A percentile compares a stretch with the other conserved stretches of the same genome.
Conservation (phyloP, 768 basidiomycete species). For the Cyclocybe aegerita region DNA sequence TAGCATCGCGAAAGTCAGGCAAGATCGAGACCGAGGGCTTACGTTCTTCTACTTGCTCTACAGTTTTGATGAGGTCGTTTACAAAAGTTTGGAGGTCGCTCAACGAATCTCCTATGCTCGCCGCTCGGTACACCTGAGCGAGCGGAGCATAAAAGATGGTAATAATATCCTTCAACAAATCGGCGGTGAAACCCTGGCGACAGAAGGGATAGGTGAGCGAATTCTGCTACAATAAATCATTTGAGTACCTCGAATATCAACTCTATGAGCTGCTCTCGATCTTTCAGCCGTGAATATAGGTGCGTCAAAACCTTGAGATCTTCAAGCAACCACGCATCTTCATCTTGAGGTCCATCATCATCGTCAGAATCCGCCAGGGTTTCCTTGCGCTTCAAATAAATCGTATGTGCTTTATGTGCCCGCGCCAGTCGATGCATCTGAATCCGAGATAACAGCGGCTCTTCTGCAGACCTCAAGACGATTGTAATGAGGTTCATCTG, state of each 20-base stretch:
- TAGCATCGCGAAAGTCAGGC: constrained; percentile 3
- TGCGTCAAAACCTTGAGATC: constrained; percentile 81
- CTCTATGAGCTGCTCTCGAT: constrained; percentile 89
- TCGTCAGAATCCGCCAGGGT: constrained; percentile 81
- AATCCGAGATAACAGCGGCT: constrained; percentile 69
- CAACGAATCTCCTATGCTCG: constrained; percentile 93
- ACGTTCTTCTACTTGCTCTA: constrained; percentile 90
- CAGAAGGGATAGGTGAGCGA: not conserved
- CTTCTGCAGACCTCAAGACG: constrained; percentile 76
- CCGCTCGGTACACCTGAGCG: constrained; percentile 96
- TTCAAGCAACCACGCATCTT: constrained; percentile 96
- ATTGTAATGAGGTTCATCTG: constrained; percentile 74
- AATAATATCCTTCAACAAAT: constrained; percentile 95
- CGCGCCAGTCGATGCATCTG: constrained; percentile 82
- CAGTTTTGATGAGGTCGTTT: constrained; percentile 92
- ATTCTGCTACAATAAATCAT: not conserved
- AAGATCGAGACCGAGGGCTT: constrained; percentile 28
- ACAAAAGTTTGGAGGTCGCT: constrained; percentile 91
- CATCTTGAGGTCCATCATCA: constrained; percentile 89
- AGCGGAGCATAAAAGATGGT: constrained; percentile 98
- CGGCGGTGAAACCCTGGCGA: constrained; percentile 85
- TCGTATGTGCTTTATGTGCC: constrained; percentile 73
- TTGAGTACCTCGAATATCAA: constrained; percentile 84
- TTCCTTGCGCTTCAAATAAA: constrained; percentile 66
- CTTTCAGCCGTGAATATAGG: constrained; percentile 76